Conservation (phyloP, 345 rosid genomes). For the Eucalyptus coolabah region DNA sequence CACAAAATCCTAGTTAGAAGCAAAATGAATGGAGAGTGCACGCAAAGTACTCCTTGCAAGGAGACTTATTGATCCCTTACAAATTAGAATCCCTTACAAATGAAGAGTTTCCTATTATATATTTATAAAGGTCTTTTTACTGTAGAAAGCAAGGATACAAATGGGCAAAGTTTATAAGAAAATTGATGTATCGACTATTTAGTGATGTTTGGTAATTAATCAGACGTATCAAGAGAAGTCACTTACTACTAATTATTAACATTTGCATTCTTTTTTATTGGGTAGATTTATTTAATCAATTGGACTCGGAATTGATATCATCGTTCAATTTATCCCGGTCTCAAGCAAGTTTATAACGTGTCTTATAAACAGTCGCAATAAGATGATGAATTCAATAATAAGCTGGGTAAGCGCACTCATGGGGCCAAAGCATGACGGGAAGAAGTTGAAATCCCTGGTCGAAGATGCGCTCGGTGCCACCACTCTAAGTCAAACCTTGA, state of each 20-base stretch:
- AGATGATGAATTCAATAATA: neutral
- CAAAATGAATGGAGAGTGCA: neutral
- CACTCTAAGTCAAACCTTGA: neutral
- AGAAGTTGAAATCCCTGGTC: neutral
- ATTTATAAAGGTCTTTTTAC: no score
- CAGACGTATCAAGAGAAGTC: neutral
- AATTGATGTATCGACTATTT: neutral
- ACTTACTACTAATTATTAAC: neutral
- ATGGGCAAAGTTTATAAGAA: no score
- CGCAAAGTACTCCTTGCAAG: neutral
- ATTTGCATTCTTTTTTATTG: neutral
- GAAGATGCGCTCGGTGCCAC: neutral
- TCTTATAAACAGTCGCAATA: neutral
- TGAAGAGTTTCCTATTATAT: neutral
- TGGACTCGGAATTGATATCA: neutral
- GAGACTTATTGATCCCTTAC: neutral
- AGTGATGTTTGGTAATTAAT: neutral
- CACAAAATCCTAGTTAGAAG: neutral
- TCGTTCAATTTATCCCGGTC: neutral
- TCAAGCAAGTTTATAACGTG: neutral
- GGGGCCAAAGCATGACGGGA: neutral
- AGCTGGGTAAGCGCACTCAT: neutral
- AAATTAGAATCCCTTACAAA: neutral
- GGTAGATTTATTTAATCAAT: neutral
- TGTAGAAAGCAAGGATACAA: neutral